Evolutionary conservation across 352 stramenopile genomes (phyloP), one percentile per base, ranked within the genome.

Genomic region (Phytophthora rubi): DNA sequence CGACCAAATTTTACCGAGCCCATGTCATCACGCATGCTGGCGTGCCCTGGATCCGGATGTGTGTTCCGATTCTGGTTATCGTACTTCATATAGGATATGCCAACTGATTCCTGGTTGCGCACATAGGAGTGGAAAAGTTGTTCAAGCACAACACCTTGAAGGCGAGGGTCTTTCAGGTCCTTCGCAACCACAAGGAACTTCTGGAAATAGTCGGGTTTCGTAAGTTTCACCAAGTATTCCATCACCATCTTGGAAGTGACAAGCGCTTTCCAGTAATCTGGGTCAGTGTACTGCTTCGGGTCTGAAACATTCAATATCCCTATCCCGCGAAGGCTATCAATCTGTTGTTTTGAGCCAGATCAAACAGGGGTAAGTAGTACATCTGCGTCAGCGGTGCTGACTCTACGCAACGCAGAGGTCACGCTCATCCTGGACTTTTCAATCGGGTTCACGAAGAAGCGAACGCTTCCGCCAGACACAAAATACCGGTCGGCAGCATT

Each of bases 131-230:
- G 32, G 32, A 37, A 37, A 12, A 37, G 6, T 12, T 12, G 12
- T 37, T 1, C 12, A 1, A 37, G 32, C 32, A 6, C 32, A 12
- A 37, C 12, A 37, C 32, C 12, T 68, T 66, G 54, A 26, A 75
- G 61, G 13, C 4, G n/a, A 66, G 58, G 7, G 42, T 70, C 67
- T 5, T 75, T 64, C 42, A 64, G 76, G 12, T n/a, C 12, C 12
- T 33, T 32, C 13, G 32, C 52, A 54, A 56, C 13, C 42, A 5
- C 9, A 13, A 68, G 35, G 9, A 68, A 39, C 15, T 52, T 45
- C 13, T 53, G 18, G 12, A 62, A 65, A 18, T 65, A 56, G 15
- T 45, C 48, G 2, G 54, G 33, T 3, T 48, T 42, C 48, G 54
- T n/a, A 12, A 49, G 9, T 26, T 13, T 6, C 30, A 32, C 6